phyloP scores from a whole-genome alignment of 1,284 basidiomycete species.

The Irpex lacteus region DNA sequence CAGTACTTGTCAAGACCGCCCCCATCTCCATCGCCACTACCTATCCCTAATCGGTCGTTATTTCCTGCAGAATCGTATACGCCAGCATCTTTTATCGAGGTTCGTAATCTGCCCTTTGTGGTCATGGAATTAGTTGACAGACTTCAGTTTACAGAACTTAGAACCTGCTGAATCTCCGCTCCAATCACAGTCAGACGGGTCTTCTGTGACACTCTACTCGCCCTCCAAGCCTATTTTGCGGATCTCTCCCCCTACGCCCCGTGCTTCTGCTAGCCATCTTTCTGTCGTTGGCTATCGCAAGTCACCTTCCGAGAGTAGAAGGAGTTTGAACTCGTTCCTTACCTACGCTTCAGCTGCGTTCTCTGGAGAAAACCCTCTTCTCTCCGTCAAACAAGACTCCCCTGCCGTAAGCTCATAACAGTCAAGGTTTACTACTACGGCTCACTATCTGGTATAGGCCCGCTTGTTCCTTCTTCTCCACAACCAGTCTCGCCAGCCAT shows the following conservation, averaged over 20 bases:
- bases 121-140: not conserved
- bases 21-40: conserved; percentile 30
- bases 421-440: not conserved
- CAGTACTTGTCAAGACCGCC: conserved; percentile 20
- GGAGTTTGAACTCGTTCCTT: conserved; percentile 26
- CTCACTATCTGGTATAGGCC: conserved; percentile 6
- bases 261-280: conserved; percentile 19
- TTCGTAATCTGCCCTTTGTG: not conserved
- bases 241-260: conserved; percentile 13
- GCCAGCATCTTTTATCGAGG: conserved; percentile 6
- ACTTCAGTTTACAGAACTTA: conserved; percentile 6
- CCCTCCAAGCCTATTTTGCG: conserved; percentile 19
- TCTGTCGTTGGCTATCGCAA: conserved; percentile 30
- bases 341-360: conserved; percentile 18
- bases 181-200: conserved; percentile 19
- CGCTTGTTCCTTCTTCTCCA: conserved; percentile 18
- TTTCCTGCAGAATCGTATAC: conserved; percentile 16
- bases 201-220: conserved; percentile 26
- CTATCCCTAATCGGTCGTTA: conserved; percentile 25
- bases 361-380: conserved; percentile 5
- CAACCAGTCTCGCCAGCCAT: conserved; percentile 14
- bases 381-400: conserved; percentile 3
- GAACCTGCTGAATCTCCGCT: not conserved
- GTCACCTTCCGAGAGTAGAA: conserved; percentile 25
- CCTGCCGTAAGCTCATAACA: conserved; percentile 3